A percentile compares a stretch with the other conserved stretches of the same genome.
phyloP scores from a whole-genome alignment of 352 stramenopile genomes.

The Phytophthora quininea region DNA sequence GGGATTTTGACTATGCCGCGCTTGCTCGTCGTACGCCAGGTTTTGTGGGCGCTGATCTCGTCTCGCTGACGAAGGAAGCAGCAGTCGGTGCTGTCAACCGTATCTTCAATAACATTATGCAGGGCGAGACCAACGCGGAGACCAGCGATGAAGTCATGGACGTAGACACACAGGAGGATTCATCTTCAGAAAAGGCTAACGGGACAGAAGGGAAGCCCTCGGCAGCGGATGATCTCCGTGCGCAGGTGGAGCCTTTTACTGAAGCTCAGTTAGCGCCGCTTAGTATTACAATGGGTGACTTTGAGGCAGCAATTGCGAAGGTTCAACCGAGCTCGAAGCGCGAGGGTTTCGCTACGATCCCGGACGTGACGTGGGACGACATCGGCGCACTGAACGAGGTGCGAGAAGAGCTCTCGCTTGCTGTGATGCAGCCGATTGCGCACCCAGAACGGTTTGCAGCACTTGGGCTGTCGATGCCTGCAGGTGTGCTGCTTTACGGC shows the following conservation, averaged over 20 bases:
- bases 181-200: constrained; percentile 12
- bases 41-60: constrained; percentile 98
- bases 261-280: constrained; percentile 90
- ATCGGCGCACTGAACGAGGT: constrained; percentile 94
- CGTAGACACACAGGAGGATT: constrained; percentile 15
- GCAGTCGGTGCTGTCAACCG: constrained; percentile 98
- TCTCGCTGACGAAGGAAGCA: constrained; percentile 98
- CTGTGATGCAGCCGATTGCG: constrained; percentile 97
- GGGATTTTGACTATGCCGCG: constrained; percentile 94
- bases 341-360: constrained; percentile 98
- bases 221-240: constrained; percentile 69
- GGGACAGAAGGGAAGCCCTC: constrained; percentile 26
- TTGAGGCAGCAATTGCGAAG: constrained; percentile 94
- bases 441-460: constrained; percentile 95
- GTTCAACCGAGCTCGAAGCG: constrained; percentile 98
- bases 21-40: constrained; percentile 95
- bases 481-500: constrained; percentile 97
- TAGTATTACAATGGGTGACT: constrained; percentile 97
- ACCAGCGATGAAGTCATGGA: constrained; percentile 34
- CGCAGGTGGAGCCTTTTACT: constrained; percentile 87
- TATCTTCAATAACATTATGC: constrained; percentile 93
- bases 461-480: constrained; percentile 96
- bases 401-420: constrained; percentile 96
- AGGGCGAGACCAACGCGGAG: constrained; percentile 13
- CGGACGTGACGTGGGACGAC: constrained; percentile 98